Percentiles rank a stretch among this genome's conserved stretches.
Evolutionary conservation across 225 moss, liverwort and hornwort genomes (phyloP).

Genomic region (Pleurozium schreberi): DNA sequence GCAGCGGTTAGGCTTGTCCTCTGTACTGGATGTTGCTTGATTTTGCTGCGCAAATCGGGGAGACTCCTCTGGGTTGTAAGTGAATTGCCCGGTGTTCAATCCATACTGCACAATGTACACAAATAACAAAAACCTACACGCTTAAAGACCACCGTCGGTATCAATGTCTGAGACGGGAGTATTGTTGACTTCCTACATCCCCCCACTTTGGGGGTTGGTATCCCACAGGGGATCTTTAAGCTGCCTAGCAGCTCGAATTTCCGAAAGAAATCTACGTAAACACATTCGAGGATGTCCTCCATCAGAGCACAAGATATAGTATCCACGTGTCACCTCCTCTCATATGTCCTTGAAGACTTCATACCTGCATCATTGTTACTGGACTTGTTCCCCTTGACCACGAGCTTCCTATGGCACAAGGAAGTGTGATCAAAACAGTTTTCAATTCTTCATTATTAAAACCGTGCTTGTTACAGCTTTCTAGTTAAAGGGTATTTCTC

Average conservation of each 20-base stretch:
- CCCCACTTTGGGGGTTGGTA: not conserved
- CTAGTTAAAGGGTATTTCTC: not conserved
- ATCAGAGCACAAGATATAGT: constrained; percentile 7
- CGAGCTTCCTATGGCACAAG: constrained; percentile 47
- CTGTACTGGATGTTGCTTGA: constrained; percentile 29
- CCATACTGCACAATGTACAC: constrained; percentile 67
- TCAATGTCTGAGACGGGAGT: not conserved
- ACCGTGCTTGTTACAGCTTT: not conserved
- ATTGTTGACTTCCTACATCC: not conserved
- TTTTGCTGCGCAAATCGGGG: constrained; percentile 41
- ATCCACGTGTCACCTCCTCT: constrained; percentile 24
- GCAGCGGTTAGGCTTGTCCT: constrained; percentile 69
- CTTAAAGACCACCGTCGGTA: constrained; percentile 10
- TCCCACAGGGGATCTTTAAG: not conserved
- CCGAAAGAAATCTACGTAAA: not conserved
- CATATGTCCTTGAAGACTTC: constrained; percentile 23
- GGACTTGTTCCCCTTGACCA: constrained; percentile 37
- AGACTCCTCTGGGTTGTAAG: constrained; percentile 79
- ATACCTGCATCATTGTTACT: constrained; percentile 27
- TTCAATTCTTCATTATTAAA: constrained; percentile 1
- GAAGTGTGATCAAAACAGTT: constrained; percentile 41
- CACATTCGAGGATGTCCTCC: constrained; percentile 1
- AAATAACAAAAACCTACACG: constrained; percentile 21
- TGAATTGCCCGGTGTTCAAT: constrained; percentile 79
- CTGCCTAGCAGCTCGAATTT: not conserved